Base-by-base conservation (phyloP, 352 stramenopile genomes). In the Globisporangium splendens region DNA sequence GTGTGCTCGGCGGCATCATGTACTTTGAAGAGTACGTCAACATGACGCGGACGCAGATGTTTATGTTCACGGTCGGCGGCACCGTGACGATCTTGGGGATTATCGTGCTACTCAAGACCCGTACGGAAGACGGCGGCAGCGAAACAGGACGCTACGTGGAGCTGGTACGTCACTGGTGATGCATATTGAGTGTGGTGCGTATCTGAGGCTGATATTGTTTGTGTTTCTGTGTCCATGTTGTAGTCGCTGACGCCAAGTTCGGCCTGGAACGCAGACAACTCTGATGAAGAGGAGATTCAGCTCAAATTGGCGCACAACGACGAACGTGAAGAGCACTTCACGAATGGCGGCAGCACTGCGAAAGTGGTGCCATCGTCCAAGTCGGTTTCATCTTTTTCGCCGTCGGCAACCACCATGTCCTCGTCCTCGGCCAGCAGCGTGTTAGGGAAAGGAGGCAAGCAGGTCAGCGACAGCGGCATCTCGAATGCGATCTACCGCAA, bases 21-120 rank as follows among this genome's bases (percentile, higher is more conserved):
- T 97, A 96, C 70, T 97, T 97, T 66, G 83, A 95, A 66, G 90
- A 97, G 68, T 93, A 93, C 63, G 76, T 89, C 46, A 88, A 61
- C 67, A 93, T 93, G 84, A 91, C 84, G 38, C 63, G 68, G 4
- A 71, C 66, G n/a, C 79, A 91, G 52, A 81, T 83, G 74, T 63
- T 77, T 54, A 91, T 93, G 79, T 93, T 93, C 65, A 88, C 84
- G 3, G 57, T 89, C 59, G 84, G 84, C 20, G 81, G 80, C 17
- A 63, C 79, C 28, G 58, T 93, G 41, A 93, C 84, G n/a, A 93
- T 93, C 62, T 61, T 68, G 13, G 83, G 83, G 12, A 94, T 94
- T 59, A 65, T 89, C 31, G 79, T 88, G 44, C 54, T 93, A 54
- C 73, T 93, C 49, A 86, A 81, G 65, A 86, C 75, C 35, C 78